Conservation (phyloP, 1,284 basidiomycete genomes). For the Cryptococcus deneoformans region DNA sequence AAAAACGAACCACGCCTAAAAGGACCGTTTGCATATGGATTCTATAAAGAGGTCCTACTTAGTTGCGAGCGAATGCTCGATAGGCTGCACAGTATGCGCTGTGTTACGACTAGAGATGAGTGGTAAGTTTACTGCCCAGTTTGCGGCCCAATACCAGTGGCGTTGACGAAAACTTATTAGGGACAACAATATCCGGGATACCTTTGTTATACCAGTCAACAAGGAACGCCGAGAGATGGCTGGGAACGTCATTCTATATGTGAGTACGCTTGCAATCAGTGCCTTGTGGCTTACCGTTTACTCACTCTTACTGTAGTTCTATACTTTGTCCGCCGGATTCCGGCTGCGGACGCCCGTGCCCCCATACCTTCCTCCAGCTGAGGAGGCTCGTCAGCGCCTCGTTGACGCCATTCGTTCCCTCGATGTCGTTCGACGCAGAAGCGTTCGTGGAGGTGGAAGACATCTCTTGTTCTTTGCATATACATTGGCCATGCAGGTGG, state of each 20-base stretch:
- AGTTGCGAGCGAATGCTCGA: constrained; percentile 87
- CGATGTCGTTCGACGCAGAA: constrained; percentile 67
- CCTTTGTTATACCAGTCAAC: constrained; percentile 88
- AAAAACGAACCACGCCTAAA: constrained; percentile 92
- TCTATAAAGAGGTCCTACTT: constrained; percentile 80
- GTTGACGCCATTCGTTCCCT: constrained; percentile 78
- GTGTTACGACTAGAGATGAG: constrained; percentile 88
- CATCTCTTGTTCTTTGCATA: constrained; percentile 93
- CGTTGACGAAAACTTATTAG: constrained; percentile 3
- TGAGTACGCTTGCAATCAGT: not conserved
- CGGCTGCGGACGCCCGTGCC: constrained; percentile 86
- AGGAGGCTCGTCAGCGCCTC: constrained; percentile 71
- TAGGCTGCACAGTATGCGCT: constrained; percentile 85
- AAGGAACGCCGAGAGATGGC: constrained; percentile 79
- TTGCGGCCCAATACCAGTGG: no score
- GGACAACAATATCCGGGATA: constrained; percentile 57
- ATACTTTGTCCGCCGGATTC: constrained; percentile 81
- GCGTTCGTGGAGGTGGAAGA: constrained; percentile 62
- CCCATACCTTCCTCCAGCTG: constrained; percentile 90
- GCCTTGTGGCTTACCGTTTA: not conserved
- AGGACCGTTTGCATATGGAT: constrained; percentile 77
- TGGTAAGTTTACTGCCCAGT: constrained; percentile 58
- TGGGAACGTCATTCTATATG: constrained; percentile 84
- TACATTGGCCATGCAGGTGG: constrained; percentile 73
- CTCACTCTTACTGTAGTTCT: constrained; percentile 55